Evolutionary conservation across 2,329 filamentous ascomycete species (phyloP), one percentile per base, ranked within the genome.

Genomic region (Botrytis fragariae): DNA sequence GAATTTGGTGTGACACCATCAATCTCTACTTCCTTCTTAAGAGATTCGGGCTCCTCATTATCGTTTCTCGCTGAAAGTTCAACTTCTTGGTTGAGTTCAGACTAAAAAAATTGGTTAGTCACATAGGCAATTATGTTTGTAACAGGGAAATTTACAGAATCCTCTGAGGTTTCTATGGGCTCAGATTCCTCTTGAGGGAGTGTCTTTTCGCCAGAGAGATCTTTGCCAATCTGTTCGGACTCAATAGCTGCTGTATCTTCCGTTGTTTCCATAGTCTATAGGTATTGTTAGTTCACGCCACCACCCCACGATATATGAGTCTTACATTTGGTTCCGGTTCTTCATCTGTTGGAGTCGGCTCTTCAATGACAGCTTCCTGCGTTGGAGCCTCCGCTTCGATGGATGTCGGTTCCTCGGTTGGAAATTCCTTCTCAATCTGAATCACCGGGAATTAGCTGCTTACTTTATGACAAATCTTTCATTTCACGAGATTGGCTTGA

Each of bases 261-360:
- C 25, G n/a, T 2, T 9, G 3, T 25, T 1, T 45, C n/a, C 37
- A 35, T 1, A 22, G 51, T 44, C 51, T 59, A 35, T 18, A 9
- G 10, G 22, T 6, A 35, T 4, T 22, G 5, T 68, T 22, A 68
- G 64, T 68, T 29, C 20, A 8, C 16, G n/a, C 35, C 64, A 32
- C n/a, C 4, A 7, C 3, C 1, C 25, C 7, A 2, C 16, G 4
- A 32, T 32, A 10, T 3, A 5, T 16, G 3, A 18, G 39, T 22
- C 64, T 29, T 57, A 68, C 64, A 39, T 25, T 9, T 42, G 35
- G 8, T 10, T 42, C 48, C 5, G 4, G 9, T 44, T 45, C 20
- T 37, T 62, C 51, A 2, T 32, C 48, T 5, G 29, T 10, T 37
- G 1, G 4, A 18, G 9, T 20, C 20, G 9, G 14, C 12, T 48